Percentiles rank a stretch among this genome's conserved stretches.
Evolutionary conservation across 108 stramenopile genomes (phyloP).

Genomic region (Skeletonema tropicum): DNA sequence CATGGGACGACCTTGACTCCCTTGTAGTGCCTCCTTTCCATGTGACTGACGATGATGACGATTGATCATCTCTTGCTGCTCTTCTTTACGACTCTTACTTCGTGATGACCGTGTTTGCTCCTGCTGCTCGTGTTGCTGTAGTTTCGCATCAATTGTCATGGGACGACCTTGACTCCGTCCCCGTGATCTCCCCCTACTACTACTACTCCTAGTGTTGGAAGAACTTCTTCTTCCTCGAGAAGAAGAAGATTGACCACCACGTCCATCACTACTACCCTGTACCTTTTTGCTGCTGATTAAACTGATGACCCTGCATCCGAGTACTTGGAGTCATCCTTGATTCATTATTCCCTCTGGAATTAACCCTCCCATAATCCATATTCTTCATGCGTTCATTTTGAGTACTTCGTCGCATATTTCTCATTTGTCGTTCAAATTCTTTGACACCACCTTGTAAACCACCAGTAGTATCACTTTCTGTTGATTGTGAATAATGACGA

Average conservation of each 20-base stretch:
- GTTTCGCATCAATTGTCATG: neutral
- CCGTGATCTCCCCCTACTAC: slow-evolving; percentile 3
- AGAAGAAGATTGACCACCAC: neutral
- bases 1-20: neutral
- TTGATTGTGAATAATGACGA: neutral
- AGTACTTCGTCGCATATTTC: neutral
- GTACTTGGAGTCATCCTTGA: neutral
- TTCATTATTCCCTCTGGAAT: neutral
- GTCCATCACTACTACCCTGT: no score
- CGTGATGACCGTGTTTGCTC: neutral
- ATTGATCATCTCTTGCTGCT: no score
- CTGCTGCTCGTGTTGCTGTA: neutral
- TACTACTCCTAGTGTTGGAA: neutral
- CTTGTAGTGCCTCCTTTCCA: neutral
- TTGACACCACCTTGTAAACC: neutral
- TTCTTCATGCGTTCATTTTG: slow-evolving; percentile 1
- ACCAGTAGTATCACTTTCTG: no score
- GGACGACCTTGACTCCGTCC: neutral
- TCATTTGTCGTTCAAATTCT: slow-evolving; percentile 2
- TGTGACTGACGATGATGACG: no score
- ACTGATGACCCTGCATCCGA: neutral
- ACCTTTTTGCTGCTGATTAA: neutral
- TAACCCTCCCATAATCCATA: neutral
- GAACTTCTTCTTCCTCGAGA: neutral
- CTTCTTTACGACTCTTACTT: neutral